A percentile compares a stretch with the other conserved stretches of the same genome.
Evolutionary conservation across 345 rosid genomes (phyloP).

Genomic region (Anastatica hierochuntica): DNA sequence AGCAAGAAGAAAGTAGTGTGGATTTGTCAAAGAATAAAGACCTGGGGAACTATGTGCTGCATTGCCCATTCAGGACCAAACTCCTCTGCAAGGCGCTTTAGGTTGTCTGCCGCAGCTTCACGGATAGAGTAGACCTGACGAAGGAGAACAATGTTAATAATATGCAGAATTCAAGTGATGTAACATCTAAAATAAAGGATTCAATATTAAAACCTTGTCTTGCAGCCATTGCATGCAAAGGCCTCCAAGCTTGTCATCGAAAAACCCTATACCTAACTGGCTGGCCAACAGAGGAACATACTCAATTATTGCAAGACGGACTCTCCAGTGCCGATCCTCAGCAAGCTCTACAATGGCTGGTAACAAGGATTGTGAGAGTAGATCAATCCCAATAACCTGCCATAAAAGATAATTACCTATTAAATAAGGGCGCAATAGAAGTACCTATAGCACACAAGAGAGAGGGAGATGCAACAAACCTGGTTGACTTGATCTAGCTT

Average conservation of each 20-base stretch:
- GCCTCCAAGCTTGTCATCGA: slow-evolving; percentile 83
- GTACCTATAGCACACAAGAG: background rate
- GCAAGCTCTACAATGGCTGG: slow-evolving; percentile 99
- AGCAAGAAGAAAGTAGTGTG: too few species aligned
- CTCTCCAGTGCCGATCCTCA: slow-evolving; percentile 98
- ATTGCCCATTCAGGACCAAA: slow-evolving; percentile 87
- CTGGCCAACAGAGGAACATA: slow-evolving; percentile 93
- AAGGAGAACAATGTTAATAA: slow-evolving; percentile 6
- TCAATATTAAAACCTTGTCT: slow-evolving; percentile 61
- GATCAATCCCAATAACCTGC: slow-evolving; percentile 96
- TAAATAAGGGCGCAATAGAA: background rate
- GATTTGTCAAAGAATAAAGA: slow-evolving; percentile 15
- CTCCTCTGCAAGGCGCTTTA: slow-evolving; percentile 85
- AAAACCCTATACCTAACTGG: slow-evolving; percentile 87
- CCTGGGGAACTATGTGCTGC: slow-evolving; percentile 83
- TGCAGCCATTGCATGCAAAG: slow-evolving; percentile 98
- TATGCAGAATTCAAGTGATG: background rate
- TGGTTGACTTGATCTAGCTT: slow-evolving; percentile 99
- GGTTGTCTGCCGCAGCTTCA: slow-evolving; percentile 76
- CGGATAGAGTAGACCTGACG: slow-evolving; percentile 72
- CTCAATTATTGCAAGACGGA: slow-evolving; percentile 94
- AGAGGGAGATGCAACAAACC: slow-evolving; percentile 36
- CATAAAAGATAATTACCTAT: background rate
- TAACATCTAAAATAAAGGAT: background rate
- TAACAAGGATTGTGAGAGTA: slow-evolving; percentile 80